Percentiles rank a stretch among this genome's conserved stretches.
Conservation (phyloP, 169 alveolate genomes). For the Cryptosporidium muris region DNA sequence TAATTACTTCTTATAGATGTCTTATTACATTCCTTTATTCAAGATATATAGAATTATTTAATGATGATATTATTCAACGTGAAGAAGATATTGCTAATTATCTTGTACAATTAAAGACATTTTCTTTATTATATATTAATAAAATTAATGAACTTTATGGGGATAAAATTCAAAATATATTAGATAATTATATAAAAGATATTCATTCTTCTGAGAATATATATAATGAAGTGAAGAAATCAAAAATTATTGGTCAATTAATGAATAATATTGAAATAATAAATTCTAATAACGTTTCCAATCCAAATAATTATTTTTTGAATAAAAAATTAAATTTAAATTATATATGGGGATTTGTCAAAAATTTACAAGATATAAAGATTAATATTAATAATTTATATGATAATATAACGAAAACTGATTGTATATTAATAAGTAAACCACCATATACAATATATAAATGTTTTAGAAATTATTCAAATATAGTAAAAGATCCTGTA, state of each 20-base stretch:
- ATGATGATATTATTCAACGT: constrained; percentile 1
- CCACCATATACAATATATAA: constrained; percentile 16
- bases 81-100: constrained; percentile 32
- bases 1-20: constrained; percentile 31
- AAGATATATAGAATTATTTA: constrained; percentile 21
- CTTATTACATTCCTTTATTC: constrained; percentile 24
- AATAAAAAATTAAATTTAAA: neutral
- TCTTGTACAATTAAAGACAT: neutral
- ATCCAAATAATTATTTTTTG: neutral
- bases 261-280: too few species aligned
- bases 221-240: too few species aligned
- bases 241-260: too few species aligned
- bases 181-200: neutral
- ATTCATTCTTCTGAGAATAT: too few species aligned
- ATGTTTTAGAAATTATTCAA: neutral
- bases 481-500: too few species aligned
- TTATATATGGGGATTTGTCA: constrained; percentile 7
- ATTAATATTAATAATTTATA: too few species aligned
- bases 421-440: constrained; percentile 1
- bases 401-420: too few species aligned
- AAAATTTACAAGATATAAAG: too few species aligned
- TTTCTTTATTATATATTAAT: constrained; percentile 31
- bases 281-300: too few species aligned
- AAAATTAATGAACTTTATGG: neutral
- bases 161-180: constrained; percentile 4